phyloP scores from a whole-genome alignment of 495 filamentous ascomycete species.

The Tuber magnatum region DNA sequence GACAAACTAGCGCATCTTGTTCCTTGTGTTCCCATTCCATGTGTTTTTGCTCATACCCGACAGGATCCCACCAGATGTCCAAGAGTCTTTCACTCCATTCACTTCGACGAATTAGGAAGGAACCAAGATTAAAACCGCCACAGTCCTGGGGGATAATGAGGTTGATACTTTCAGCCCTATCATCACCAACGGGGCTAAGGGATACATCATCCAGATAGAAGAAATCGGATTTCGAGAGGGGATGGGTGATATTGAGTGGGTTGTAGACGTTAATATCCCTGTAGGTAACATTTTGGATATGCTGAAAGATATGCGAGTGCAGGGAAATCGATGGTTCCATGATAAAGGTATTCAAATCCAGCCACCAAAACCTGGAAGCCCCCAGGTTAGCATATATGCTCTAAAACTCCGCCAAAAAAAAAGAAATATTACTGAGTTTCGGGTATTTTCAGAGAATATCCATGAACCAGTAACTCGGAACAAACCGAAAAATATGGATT shows the following conservation, averaged over 20 bases:
- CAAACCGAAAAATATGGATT: slow-evolving; percentile 18
- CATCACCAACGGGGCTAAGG: slow-evolving; percentile 66
- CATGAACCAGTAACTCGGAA: background rate
- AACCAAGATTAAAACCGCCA: slow-evolving; percentile 90
- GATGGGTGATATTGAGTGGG: slow-evolving; percentile 87
- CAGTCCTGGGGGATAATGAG: slow-evolving; percentile 91
- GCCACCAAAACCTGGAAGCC: slow-evolving; percentile 86
- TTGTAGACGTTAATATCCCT: slow-evolving; percentile 96
- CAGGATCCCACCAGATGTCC: slow-evolving; percentile 98
- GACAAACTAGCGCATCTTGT: slow-evolving; percentile 65
- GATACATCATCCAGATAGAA: slow-evolving; percentile 66
- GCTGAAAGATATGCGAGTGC: slow-evolving; percentile 79
- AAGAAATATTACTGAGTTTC: background rate
- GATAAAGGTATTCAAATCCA: slow-evolving; percentile 94
- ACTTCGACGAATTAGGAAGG: slow-evolving; percentile 81
- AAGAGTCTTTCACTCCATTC: slow-evolving; percentile 86
- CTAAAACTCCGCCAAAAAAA: background rate
- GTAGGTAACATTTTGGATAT: slow-evolving; percentile 68
- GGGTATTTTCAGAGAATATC: background rate
- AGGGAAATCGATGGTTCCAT: slow-evolving; percentile 94
- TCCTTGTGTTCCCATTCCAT: slow-evolving; percentile 99
- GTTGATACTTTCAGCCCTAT: slow-evolving; percentile 65
- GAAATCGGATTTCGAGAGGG: slow-evolving; percentile 51
- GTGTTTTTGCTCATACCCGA: slow-evolving; percentile 95
- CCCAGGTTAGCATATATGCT: background rate